These are phyloP conservation scores for Ceratocystiopsis brevicomis DNA, from an alignment of 2,329 filamentous ascomycete genomes.

Conservation along the genomic window DNA sequence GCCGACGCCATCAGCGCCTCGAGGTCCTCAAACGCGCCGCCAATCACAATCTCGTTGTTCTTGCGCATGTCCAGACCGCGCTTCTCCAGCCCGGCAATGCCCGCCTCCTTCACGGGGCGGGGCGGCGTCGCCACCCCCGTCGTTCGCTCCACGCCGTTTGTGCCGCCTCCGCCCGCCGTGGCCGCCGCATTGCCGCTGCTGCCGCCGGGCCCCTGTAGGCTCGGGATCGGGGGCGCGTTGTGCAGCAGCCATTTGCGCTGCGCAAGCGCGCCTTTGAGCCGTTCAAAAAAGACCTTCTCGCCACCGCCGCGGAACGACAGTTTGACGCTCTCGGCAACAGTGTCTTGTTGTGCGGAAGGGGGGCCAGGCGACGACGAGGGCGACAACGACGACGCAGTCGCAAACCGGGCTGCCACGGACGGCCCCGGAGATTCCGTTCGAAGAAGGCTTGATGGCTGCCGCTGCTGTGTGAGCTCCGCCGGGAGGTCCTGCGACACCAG, in stretches of 20 bases:
- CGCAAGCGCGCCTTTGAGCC: conserved; percentile 69
- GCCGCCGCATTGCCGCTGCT: neutral
- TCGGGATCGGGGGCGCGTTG: conserved; percentile 72
- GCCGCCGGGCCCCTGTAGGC: conserved; percentile 19
- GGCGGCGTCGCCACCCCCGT: conserved; percentile 2
- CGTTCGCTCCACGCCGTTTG: too few species aligned
- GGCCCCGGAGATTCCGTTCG: conserved; percentile 67
- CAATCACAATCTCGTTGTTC: conserved; percentile 86
- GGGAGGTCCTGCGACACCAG: conserved; percentile 37
- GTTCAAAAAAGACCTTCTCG: conserved; percentile 75
- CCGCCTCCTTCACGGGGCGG: conserved; percentile 42
- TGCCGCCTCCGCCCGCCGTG: neutral
- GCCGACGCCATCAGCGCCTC: conserved; percentile 95
- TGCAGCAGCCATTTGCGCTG: conserved; percentile 93
- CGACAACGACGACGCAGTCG: conserved; percentile 6
- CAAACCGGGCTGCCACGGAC: conserved; percentile 25
- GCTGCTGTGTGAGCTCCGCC: conserved; percentile 21
- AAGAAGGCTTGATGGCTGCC: conserved; percentile 12
- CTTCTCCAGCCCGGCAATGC: conserved; percentile 82
- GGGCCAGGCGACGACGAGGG: conserved; percentile 26
- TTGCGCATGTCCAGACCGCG: conserved; percentile 67
- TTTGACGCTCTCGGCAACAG: conserved; percentile 53
- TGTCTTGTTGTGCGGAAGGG: too few species aligned
- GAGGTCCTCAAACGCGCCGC: conserved; percentile 84
- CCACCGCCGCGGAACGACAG: conserved; percentile 81